Conservation (phyloP, 2,329 filamentous ascomycete genomes). For the Dendryphion nanum region DNA sequence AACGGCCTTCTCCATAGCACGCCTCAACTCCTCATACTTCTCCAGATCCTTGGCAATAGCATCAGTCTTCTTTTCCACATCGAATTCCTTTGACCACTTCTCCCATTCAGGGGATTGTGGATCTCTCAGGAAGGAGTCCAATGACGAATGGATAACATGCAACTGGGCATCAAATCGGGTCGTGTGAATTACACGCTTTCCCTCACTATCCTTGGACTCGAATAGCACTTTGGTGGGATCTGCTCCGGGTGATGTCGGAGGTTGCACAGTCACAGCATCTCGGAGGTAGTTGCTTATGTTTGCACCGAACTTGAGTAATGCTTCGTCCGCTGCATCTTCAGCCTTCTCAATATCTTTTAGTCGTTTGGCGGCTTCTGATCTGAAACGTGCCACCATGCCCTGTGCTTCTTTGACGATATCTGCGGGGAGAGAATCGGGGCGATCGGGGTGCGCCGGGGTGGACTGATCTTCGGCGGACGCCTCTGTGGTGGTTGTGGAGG, state of each 20-base stretch:
- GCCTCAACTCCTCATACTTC: slow-evolving; percentile 79
- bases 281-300: slow-evolving; percentile 87
- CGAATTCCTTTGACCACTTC: slow-evolving; percentile 70
- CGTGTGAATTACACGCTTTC: slow-evolving; percentile 91
- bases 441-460: slow-evolving; percentile 34
- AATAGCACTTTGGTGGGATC: slow-evolving; percentile 67
- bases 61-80: slow-evolving; percentile 79
- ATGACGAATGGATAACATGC: slow-evolving; percentile 86
- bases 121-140: slow-evolving; percentile 78
- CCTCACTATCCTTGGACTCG: slow-evolving; percentile 86
- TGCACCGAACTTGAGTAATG: slow-evolving; percentile 83
- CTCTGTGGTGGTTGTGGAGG: slow-evolving; percentile 16
- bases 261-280: slow-evolving; percentile 85
- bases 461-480: slow-evolving; percentile 16
- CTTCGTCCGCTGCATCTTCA: slow-evolving; percentile 95
- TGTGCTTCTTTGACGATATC: slow-evolving; percentile 57
- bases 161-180: slow-evolving; percentile 94
- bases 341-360: slow-evolving; percentile 87
- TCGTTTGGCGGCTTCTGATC: slow-evolving; percentile 73
- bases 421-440: slow-evolving; percentile 46
- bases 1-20: slow-evolving; percentile 94
- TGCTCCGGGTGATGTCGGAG: slow-evolving; percentile 54
- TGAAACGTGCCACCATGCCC: slow-evolving; percentile 72
- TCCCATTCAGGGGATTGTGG: slow-evolving; percentile 73
- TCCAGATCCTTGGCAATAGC: slow-evolving; percentile 79